Percentiles rank a stretch among this genome's conserved stretches.
Evolutionary conservation across 306 rosid genomes (phyloP).

Genomic region (Styphnolobium japonicum): DNA sequence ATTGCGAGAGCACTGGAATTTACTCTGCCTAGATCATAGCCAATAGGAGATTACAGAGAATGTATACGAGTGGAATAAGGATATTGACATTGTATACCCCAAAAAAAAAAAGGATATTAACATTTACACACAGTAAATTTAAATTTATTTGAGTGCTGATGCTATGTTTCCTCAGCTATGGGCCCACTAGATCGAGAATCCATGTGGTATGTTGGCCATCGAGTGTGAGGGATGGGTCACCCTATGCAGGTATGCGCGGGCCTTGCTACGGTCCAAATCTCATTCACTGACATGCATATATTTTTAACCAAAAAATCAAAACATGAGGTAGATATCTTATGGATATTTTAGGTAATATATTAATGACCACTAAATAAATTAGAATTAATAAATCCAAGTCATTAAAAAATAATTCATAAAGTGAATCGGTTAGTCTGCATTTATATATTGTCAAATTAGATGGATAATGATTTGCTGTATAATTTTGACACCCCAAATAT

Average conservation of each 20-base stretch:
- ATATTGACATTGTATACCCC: no score
- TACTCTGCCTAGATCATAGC: neutral
- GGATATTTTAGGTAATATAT: neutral
- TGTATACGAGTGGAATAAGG: no score
- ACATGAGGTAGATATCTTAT: neutral
- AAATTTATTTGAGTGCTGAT: neutral
- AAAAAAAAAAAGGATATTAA: no score
- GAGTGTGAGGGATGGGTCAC: conserved; percentile 11
- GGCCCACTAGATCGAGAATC: neutral
- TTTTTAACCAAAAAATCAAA: neutral
- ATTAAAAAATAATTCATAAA: neutral
- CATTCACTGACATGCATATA: neutral
- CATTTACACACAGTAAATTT: no score
- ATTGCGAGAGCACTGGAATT: neutral
- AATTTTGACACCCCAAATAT: neutral
- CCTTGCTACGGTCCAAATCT: neutral
- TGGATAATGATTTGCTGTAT: no score
- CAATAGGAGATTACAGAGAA: neutral
- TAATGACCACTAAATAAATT: neutral
- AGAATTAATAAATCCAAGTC: neutral
- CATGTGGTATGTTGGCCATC: conserved; percentile 17
- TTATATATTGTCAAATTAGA: no score
- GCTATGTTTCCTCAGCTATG: neutral
- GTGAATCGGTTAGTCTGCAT: neutral
- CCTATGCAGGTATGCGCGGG: neutral